phyloP scores from a whole-genome alignment of 1,284 basidiomycete genomes.

The Malassezia brasiliensis region DNA sequence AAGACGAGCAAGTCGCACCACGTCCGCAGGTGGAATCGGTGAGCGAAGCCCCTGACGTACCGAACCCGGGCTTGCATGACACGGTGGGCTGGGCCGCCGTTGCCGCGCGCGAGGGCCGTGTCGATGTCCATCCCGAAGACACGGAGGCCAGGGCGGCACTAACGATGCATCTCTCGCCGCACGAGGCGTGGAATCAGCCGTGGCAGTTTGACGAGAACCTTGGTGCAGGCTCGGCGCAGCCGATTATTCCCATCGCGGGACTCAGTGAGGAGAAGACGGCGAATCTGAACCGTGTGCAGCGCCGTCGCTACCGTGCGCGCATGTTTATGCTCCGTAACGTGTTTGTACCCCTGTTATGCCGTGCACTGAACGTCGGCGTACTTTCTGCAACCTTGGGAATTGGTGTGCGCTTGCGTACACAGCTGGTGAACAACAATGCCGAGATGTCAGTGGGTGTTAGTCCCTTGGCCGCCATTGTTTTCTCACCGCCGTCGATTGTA shows the following conservation, averaged over 20 bases:
- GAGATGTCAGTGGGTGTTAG: slow-evolving; percentile 67
- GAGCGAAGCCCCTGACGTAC: neutral
- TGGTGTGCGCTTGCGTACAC: slow-evolving; percentile 62
- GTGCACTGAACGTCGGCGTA: slow-evolving; percentile 71
- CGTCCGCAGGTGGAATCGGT: neutral
- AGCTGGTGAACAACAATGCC: slow-evolving; percentile 55
- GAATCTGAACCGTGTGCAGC: neutral
- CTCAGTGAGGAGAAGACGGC: neutral
- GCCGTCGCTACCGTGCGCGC: slow-evolving; percentile 38
- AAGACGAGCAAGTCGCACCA: neutral
- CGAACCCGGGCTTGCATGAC: neutral
- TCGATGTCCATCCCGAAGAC: neutral
- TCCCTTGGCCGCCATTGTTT: slow-evolving; percentile 74
- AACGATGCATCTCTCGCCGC: neutral
- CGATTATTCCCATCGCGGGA: neutral
- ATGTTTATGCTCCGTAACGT: slow-evolving; percentile 46
- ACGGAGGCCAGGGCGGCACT: neutral
- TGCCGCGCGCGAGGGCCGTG: neutral
- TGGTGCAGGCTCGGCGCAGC: neutral
- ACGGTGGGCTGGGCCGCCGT: neutral
- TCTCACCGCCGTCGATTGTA: slow-evolving; percentile 69
- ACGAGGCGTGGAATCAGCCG: slow-evolving; percentile 8
- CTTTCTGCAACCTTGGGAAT: slow-evolving; percentile 69
- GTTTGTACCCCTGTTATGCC: slow-evolving; percentile 59
- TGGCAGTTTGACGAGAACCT: slow-evolving; percentile 7